Conservation (phyloP, 169 alveolate species). For the Hepatocystis sp. region DNA sequence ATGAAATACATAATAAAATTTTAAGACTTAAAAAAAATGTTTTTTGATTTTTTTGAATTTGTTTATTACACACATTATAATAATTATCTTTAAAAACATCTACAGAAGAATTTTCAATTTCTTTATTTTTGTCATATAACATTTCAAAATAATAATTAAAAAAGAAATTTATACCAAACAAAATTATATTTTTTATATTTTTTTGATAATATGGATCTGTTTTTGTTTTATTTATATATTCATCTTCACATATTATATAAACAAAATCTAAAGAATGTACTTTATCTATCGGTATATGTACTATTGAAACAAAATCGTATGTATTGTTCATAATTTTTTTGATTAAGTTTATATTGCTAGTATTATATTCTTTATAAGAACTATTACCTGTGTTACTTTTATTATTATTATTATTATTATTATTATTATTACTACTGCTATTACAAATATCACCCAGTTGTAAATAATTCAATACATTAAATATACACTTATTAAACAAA, state of each 20-base stretch:
- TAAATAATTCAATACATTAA: constrained; percentile 27
- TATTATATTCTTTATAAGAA: too few relatives aligned
- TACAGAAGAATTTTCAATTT: neutral
- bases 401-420: too few relatives aligned
- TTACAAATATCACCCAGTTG: constrained; percentile 5
- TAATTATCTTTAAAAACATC: constrained; percentile 36
- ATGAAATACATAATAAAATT: constrained; percentile 30
- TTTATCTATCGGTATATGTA: constrained; percentile 25
- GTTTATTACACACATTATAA: constrained; percentile 19
- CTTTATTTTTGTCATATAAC: constrained; percentile 5
- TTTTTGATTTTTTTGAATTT: constrained; percentile 5
- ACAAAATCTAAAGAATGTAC: constrained; percentile 14
- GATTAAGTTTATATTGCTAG: too few relatives aligned
- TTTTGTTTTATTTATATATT: constrained; percentile 35
- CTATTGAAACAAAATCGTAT: constrained; percentile 17
- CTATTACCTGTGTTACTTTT: too few relatives aligned
- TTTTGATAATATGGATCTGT: neutral
- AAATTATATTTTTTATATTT: constrained; percentile 25
- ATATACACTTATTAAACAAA: constrained; percentile 31
- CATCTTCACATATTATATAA: constrained; percentile 58
- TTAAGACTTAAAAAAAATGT: constrained; percentile 38
- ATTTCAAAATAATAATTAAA: constrained; percentile 26
- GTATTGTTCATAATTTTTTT: neutral
- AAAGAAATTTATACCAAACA: constrained; percentile 25
- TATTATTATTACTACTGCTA: neutral